A percentile compares a stretch with the other conserved stretches of the same genome.
Conservation (phyloP, 2,329 filamentous ascomycete genomes). For the Beauveria sp. region DNA sequence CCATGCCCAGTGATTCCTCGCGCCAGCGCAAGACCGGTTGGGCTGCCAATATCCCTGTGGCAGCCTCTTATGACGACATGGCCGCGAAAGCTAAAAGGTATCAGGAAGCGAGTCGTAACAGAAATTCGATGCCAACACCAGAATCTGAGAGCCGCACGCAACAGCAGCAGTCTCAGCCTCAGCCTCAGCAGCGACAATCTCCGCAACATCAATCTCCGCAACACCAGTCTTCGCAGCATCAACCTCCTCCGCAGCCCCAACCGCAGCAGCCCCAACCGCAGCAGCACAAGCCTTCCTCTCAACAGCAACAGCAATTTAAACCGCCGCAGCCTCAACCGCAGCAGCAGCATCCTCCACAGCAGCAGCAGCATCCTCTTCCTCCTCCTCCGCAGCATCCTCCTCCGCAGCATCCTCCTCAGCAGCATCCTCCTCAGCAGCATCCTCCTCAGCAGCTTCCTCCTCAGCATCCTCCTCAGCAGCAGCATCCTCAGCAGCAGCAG, state of each 20-base stretch:
- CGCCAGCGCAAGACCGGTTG: not conserved
- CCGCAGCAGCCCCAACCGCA: not conserved
- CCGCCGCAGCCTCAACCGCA: not conserved
- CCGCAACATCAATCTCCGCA: not conserved
- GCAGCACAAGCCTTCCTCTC: not conserved
- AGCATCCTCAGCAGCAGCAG: no score
- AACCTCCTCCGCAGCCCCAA: not conserved
- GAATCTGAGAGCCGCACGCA: not conserved
- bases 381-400: not conserved
- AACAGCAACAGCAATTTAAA: not conserved
- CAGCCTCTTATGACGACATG: not conserved
- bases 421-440: not conserved
- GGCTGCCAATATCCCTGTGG: not conserved
- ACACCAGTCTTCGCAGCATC: not conserved
- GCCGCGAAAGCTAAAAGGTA: not conserved
- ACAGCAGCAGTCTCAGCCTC: not conserved
- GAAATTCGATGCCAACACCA: slow-evolving; percentile 6
- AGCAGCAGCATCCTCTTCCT: not conserved
- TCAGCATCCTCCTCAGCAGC: not conserved
- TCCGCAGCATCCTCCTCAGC: not conserved
- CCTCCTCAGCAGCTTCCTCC: not conserved
- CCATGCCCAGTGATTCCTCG: slow-evolving; percentile 10
- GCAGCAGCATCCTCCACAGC: not conserved
- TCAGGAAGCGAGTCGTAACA: not conserved
- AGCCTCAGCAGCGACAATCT: not conserved